Evolutionary conservation across 768 basidiomycete genomes (phyloP).

Genomic region (Tulasnella sp.): DNA sequence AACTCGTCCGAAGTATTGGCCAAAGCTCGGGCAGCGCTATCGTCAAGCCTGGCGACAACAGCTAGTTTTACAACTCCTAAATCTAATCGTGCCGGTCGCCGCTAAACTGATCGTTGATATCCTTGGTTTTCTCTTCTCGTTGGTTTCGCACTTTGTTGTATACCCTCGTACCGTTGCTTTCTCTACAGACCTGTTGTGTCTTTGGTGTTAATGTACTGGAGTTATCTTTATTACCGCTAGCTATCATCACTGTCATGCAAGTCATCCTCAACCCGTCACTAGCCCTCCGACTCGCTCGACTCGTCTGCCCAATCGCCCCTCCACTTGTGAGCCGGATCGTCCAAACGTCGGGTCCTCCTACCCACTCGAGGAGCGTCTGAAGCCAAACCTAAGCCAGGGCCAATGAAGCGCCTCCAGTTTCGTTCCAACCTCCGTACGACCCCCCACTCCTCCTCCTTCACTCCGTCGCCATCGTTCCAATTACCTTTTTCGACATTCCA

Average conservation of each 20-base stretch:
- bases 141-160: background rate
- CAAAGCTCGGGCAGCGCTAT: constrained; percentile 18
- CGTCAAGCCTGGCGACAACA: background rate
- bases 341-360: constrained; percentile 15
- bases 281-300: background rate
- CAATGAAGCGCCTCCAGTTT: constrained; percentile 55
- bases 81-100: background rate
- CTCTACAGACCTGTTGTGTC: constrained; percentile 5
- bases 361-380: background rate
- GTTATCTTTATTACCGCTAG: background rate
- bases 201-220: constrained; percentile 3
- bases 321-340: constrained; percentile 16
- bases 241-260: background rate
- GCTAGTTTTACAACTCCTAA: background rate
- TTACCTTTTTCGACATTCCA: constrained; percentile 71
- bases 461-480: constrained; percentile 38
- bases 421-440: constrained; percentile 60
- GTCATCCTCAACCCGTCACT: background rate
- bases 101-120: background rate
- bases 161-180: background rate
- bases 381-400: constrained; percentile 19
- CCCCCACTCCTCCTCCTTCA: constrained; percentile 51
- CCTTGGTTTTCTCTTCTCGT: background rate
- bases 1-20: constrained; percentile 13
- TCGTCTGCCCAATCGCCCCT: constrained; percentile 16